Evolutionary conservation across 192 early-diverging fungal species (phyloP), one percentile per base, ranked within the genome.

Genomic region (Entomortierella lignicola): DNA sequence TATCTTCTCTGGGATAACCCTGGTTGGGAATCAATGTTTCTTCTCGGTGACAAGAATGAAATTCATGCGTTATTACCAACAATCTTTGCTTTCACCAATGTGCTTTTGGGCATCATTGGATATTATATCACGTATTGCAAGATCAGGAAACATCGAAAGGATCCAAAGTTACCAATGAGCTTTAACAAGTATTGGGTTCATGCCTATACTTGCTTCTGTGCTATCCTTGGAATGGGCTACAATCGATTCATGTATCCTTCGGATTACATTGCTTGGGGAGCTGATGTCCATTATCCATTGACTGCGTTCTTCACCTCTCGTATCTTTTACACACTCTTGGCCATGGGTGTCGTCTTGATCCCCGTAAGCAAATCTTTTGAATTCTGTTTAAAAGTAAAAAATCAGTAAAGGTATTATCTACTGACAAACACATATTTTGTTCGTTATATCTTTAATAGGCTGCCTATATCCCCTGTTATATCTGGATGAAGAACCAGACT

Each of bases 31-130:
- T 79, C 75, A 51, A 79, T 79, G 75, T 79, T 70, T 21, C 31
- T 79, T 39, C 75, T 79, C 52, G 75, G 75, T 13, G 75, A 79
- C 63, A 79, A 79, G 75, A 79, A 79, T 25, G 75, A 79, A 18
- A 79, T 79, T 57, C 75, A 70, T 50, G 75, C 75, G 18, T 55
- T 79, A 31, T 29, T 79, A 20, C 75, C 75, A 0, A 79, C 75
- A 13, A 37, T 79, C 62, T 79, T 79, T 70, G 66, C 75, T 12
- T 79, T 79, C 32, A 79, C 75, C 10, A 79, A 79, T n/a, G 68
- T 79, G 0, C 67, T 79, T 11, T 30, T 79, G 15, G 75, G 75
- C 4, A 79, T 79, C 50, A 79, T 79, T 51, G 75, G 75, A 10
- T 79, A 79, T 26, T 79, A 79, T 61, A 27, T 79, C 5, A 79